Percentiles rank a stretch among this genome's conserved stretches.
Conservation (phyloP, 2,329 filamentous ascomycete genomes). For the Sporothrix curviconia region DNA sequence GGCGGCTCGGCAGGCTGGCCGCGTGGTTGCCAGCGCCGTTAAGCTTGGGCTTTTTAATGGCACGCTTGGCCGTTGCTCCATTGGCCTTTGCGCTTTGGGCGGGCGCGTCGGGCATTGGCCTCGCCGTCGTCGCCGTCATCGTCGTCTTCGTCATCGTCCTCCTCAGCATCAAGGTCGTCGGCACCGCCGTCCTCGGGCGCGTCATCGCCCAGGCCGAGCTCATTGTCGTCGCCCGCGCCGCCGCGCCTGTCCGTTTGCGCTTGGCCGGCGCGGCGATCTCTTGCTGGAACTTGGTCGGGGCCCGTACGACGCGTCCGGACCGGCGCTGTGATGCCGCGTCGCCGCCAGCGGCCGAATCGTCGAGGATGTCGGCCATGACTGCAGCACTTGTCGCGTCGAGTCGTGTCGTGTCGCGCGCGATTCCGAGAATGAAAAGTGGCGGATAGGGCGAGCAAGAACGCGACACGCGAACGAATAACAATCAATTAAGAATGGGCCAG, state of each 20-base stretch:
- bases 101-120: slow-evolving; percentile 34
- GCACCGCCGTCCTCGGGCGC: slow-evolving; percentile 29
- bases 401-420: neutral
- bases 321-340: slow-evolving; percentile 45
- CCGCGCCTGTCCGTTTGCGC: slow-evolving; percentile 44
- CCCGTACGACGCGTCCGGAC: slow-evolving; percentile 60
- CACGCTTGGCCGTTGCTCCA: slow-evolving; percentile 40
- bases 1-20: slow-evolving; percentile 44
- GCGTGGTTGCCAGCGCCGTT: slow-evolving; percentile 45
- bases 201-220: slow-evolving; percentile 27
- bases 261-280: slow-evolving; percentile 46
- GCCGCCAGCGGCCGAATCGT: slow-evolving; percentile 10
- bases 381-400: neutral
- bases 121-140: slow-evolving; percentile 27
- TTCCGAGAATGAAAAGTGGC: neutral
- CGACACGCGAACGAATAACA: slow-evolving; percentile 1
- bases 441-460: neutral
- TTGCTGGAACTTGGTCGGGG: slow-evolving; percentile 53
- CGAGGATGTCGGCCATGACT: slow-evolving; percentile 10
- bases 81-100: slow-evolving; percentile 15
- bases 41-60: slow-evolving; percentile 57
- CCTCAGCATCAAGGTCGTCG: slow-evolving; percentile 29
- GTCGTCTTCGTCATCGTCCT: slow-evolving; percentile 30
- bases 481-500: neutral
- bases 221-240: slow-evolving; percentile 41